Percentiles rank a stretch among this genome's conserved stretches.
Evolutionary conservation across 768 basidiomycete genomes (phyloP).

Genomic region (Pulveroboletus ravenelii): DNA sequence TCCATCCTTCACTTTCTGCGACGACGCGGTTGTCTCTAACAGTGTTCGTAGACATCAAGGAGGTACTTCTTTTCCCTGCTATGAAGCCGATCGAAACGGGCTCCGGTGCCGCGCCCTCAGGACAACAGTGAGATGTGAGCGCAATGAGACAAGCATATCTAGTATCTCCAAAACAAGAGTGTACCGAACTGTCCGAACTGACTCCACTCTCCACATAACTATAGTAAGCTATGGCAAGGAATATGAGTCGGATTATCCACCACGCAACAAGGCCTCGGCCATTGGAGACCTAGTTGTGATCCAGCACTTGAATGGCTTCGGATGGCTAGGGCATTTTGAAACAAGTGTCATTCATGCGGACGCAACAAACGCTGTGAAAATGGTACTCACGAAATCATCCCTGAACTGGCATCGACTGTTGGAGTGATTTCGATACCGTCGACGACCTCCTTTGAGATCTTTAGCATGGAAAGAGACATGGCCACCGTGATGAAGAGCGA

Average conservation of each 20-base stretch:
- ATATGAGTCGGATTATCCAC: neutral
- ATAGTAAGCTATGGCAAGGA: too few species aligned
- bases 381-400: conserved; percentile 40
- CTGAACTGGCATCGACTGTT: conserved; percentile 38
- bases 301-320: conserved; percentile 51
- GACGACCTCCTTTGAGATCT: conserved; percentile 38
- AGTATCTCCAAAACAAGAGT: conserved; percentile 1
- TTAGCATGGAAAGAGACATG: conserved; percentile 42
- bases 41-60: conserved; percentile 76
- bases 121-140: conserved; percentile 7
- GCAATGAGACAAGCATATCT: conserved; percentile 28
- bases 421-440: conserved; percentile 42
- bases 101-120: conserved; percentile 32
- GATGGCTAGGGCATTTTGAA: conserved; percentile 32
- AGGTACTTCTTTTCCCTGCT: conserved; percentile 92
- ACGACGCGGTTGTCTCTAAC: neutral
- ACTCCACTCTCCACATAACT: neutral
- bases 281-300: conserved; percentile 49
- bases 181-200: neutral
- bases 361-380: neutral
- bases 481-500: conserved; percentile 26
- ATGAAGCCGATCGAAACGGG: conserved; percentile 80
- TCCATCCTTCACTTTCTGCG: neutral
- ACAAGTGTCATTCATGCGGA: neutral
- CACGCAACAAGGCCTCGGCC: conserved; percentile 20